Base-by-base conservation (phyloP, 768 basidiomycete genomes). In the Mycena leptocephala region DNA sequence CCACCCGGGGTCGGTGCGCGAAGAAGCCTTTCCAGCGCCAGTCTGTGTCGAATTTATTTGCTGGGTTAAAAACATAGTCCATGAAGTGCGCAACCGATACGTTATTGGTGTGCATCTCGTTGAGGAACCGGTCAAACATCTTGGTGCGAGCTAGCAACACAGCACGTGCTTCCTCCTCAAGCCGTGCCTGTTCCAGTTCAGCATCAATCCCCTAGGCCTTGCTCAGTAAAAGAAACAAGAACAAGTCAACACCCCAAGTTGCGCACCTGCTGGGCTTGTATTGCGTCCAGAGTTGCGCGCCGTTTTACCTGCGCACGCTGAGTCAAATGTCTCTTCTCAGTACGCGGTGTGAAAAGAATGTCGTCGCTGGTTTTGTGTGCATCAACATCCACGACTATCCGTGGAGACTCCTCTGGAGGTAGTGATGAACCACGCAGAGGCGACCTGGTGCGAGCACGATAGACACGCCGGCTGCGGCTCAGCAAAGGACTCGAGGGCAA, bases 21-120 rank as follows among this genome's bases (percentile, higher is more conserved):
- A 79, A 74, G 24, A 69, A 69, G 8, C 67, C 53, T 9, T 6
- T 5, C 67, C 67, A 69, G 5, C 55, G 70, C 70, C 70, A 71
- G 30, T 71, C 39, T 13, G 18, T 1, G 46, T 30, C 11, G 13
- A 71, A 37, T 13, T 24, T 61, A 9, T 26, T 71, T 1, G 30
- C 56, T 0, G 70, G 70, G 20, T 71, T 30, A 32, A 71, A 71
- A 13, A 62, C 70, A 13, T 71, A 20, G 5, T 71, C 70, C 26
- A 62, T 2, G n/a, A 71, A 62, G 2, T 72, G 62, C 18, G 71
- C 71, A 18, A 72, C 4, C 0, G 71, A 65, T 20, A 32, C 11
- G 16, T 55, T 24, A 30, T 41, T 14, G 3, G 28, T 28, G 0
- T 72, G 24, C 62, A 72, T 39, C 20, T 72, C 71, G 1, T 55